Conservation (phyloP, 345 rosid species). For the Carallia brachiata region DNA sequence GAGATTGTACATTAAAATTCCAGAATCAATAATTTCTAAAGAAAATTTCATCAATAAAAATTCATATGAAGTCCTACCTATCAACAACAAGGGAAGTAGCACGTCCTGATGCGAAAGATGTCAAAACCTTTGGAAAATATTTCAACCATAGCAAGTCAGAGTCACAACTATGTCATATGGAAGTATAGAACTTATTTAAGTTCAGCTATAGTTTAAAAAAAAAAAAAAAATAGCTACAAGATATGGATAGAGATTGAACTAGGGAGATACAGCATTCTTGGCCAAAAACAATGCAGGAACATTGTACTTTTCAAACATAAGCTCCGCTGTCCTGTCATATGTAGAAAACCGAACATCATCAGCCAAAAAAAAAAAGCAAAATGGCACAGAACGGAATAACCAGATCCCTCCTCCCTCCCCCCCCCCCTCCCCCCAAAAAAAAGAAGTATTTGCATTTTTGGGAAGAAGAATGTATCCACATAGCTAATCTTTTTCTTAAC, state of each 20-base stretch:
- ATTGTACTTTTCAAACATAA: conserved; percentile 94
- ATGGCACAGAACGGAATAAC: background rate
- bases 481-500: too few species aligned
- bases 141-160: conserved; percentile 13
- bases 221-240: conserved; percentile 4
- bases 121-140: conserved; percentile 62
- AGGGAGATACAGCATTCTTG: conserved; percentile 82
- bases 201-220: background rate
- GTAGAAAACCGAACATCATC: conserved; percentile 6
- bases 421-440: too few species aligned
- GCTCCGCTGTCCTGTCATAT: conserved; percentile 77
- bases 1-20: background rate
- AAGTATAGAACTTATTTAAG: background rate
- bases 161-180: background rate
- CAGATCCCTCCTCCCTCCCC: background rate
- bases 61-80: conserved; percentile 42
- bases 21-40: background rate
- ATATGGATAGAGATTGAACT: conserved; percentile 10
- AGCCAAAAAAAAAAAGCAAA: background rate
- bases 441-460: too few species aligned
- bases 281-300: conserved; percentile 98
- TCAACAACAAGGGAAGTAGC: conserved; percentile 98
- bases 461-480: too few species aligned
- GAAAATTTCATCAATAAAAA: background rate
- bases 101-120: conserved; percentile 98